These are phyloP conservation scores for Calonectria crousiana DNA, from an alignment of 2,329 filamentous ascomycete species.

Conservation along the genomic window DNA sequence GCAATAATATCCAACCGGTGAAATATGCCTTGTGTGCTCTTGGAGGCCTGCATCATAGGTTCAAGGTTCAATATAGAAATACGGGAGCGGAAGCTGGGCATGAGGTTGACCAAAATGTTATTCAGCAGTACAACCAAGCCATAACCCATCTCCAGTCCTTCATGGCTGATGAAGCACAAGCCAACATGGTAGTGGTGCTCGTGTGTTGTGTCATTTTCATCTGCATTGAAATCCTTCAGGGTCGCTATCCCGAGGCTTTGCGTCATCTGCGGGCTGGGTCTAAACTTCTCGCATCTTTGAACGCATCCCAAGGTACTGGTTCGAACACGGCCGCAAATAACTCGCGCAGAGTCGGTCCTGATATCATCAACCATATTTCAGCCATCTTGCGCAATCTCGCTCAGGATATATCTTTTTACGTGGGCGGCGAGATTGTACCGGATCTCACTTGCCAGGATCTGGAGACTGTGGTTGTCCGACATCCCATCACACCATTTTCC, in stretches of 20 bases:
- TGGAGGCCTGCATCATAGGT: neutral
- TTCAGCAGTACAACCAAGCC: neutral
- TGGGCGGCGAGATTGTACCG: constrained; percentile 1
- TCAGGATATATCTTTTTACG: neutral
- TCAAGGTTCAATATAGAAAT: neutral
- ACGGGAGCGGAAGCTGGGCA: neutral
- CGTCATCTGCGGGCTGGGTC: neutral
- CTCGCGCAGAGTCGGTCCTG: neutral
- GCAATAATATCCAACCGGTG: neutral
- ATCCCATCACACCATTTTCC: neutral
- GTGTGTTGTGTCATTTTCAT: constrained; percentile 7
- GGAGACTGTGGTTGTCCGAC: neutral
- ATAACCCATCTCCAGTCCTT: neutral
- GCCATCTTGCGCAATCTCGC: neutral
- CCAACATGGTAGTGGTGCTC: neutral
- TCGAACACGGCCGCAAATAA: neutral
- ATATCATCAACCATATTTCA: neutral
- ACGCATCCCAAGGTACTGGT: neutral
- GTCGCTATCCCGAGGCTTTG: neutral
- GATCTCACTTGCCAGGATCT: constrained; percentile 9
- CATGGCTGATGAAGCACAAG: neutral
- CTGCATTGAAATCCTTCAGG: constrained; percentile 1
- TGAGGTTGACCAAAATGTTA: neutral
- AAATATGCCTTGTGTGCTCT: neutral
- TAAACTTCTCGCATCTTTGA: neutral